Percentiles rank a stretch among this genome's conserved stretches.
Evolutionary conservation across 495 filamentous ascomycete species (phyloP).

Genomic region (Aspergillus saccharolyticus): DNA sequence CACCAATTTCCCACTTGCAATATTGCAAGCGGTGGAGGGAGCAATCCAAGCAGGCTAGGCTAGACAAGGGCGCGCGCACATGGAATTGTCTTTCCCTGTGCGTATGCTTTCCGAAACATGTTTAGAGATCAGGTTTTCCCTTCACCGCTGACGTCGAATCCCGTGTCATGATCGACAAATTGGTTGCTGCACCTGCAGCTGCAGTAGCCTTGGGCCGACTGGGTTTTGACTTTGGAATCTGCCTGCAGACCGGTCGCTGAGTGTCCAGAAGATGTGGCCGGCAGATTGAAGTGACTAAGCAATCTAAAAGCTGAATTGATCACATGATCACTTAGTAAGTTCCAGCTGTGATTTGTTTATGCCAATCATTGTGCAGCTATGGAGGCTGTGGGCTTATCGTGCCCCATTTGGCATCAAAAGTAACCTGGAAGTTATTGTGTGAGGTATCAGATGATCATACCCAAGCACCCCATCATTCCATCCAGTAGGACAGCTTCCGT

Average conservation of each 20-base stretch:
- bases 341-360: neutral
- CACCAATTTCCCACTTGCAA: neutral
- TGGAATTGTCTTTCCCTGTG: neutral
- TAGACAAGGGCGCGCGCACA: neutral
- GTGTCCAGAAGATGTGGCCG: neutral
- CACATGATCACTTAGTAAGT: neutral
- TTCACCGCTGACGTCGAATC: neutral
- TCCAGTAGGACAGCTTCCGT: too few relatives aligned
- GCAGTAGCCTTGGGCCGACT: neutral
- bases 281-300: slow-evolving; percentile 3
- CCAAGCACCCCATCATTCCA: too few relatives aligned
- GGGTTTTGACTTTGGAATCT: neutral
- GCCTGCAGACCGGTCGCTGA: neutral
- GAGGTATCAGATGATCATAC: neutral
- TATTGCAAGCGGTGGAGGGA: neutral
- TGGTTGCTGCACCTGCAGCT: neutral
- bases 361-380: neutral
- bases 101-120: too few relatives aligned
- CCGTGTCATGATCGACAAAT: slow-evolving; percentile 2
- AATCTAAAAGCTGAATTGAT: neutral
- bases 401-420: too few relatives aligned
- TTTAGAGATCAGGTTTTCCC: neutral
- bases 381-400: too few relatives aligned
- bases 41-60: neutral
- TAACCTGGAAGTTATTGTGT: neutral